Base-by-base conservation (phyloP, 1,284 basidiomycete genomes). In the Ganoderma resinaceum region DNA sequence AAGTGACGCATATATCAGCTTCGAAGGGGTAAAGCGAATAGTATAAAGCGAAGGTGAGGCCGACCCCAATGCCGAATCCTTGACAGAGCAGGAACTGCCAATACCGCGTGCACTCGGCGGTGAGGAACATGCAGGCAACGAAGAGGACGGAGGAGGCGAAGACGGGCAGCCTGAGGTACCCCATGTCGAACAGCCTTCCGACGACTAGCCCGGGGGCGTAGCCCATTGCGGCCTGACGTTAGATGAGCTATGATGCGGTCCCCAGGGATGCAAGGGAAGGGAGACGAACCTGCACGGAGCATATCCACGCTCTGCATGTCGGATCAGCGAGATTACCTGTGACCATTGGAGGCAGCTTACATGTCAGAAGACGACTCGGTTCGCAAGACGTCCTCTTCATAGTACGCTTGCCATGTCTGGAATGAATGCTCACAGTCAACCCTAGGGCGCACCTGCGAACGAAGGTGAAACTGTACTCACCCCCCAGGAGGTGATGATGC, bases 51-150 rank as follows among this genome's bases (percentile, higher is more conserved):
- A 18, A 16, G 0, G 8, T 5, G 29, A 29, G 29, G 52, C 78
- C 66, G 26, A 84, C 80, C 31, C 85, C 86, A 20, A 81, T 68
- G 2, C 78, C 80, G 33, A 87, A 62, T 3, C 86, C 85, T 66
- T 87, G 86, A 16, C 78, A 83, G 16, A 87, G 78, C 40, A 87
- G 69, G 63, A 86, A 79, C 55, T 89, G 87, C 81, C 83, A 89
- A 72, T 84, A 89, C 62, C 76, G 68, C 5, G 70, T 83, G 62
- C 85, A 85, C 74, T 88, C 80, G 3, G 85, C 84, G 2, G 82
- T 77, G 66, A 88, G 78, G 74, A 89, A 84, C 0, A 84, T 80
- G 58, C 79, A 81, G 1, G 80, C 68, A 23, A 86, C 76, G 43
- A 88, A 77, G 29, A 85, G 23, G 16, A 59, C 35, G 12, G 72